phyloP scores from a whole-genome alignment of 2,329 filamentous ascomycete species.

The Ceratocystis eucalypticola region DNA sequence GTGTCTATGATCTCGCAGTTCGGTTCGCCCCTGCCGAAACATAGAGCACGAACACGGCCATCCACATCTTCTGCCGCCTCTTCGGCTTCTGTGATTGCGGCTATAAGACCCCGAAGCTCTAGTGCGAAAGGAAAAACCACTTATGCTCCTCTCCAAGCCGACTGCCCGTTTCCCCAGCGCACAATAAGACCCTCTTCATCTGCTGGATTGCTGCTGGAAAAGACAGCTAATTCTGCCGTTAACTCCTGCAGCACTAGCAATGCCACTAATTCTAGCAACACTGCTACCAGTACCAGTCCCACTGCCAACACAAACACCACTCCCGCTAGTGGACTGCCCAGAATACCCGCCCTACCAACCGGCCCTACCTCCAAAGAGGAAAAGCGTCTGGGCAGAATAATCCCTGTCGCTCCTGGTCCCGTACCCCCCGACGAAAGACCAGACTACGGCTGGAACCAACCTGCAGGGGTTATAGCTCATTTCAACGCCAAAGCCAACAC shows the following conservation, averaged over 20 bases:
- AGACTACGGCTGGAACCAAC: constrained; percentile 18
- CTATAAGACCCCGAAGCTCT: background rate
- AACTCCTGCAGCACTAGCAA: background rate
- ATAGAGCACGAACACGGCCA: background rate
- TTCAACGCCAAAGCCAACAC: background rate
- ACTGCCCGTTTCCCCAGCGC: background rate
- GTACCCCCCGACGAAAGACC: constrained; percentile 16
- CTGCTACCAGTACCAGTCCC: background rate
- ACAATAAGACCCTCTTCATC: constrained; percentile 10
- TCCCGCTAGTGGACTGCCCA: background rate
- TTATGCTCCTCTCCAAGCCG: constrained; percentile 12
- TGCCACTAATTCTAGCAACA: background rate
- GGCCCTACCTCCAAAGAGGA: constrained; percentile 7
- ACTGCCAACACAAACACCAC: background rate
- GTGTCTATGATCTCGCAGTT: background rate
- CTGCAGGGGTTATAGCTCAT: constrained; percentile 5
- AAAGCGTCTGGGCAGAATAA: constrained; percentile 12
- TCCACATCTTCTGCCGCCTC: background rate
- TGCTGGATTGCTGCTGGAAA: constrained; percentile 1
- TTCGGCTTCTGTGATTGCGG: background rate
- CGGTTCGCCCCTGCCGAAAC: background rate
- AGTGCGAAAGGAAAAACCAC: constrained; percentile 7
- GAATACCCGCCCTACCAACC: background rate
- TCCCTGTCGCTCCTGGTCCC: constrained; percentile 12
- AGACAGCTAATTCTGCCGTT: background rate